phyloP scores from a whole-genome alignment of 139 green algal genomes.

The Chlorella ohadii region DNA sequence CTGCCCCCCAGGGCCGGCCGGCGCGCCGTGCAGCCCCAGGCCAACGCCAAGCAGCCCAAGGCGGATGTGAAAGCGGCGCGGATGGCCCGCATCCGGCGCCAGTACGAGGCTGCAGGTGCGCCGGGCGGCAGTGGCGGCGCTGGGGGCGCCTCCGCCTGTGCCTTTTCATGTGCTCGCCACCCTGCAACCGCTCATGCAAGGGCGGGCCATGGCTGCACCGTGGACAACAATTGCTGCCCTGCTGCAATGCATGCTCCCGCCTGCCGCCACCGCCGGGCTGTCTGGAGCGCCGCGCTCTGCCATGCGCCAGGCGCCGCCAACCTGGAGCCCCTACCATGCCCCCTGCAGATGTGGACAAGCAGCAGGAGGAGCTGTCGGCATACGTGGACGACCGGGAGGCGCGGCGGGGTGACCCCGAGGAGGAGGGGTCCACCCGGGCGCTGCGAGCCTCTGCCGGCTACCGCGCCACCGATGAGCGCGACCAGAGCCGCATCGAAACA shows the following conservation, averaged over 20 bases:
- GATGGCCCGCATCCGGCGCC: slow-evolving; percentile 20
- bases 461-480: background rate
- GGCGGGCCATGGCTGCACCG: no score
- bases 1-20: no score
- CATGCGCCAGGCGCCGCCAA: no score
- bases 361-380: slow-evolving; percentile 6
- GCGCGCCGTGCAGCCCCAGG: background rate
- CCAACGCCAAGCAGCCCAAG: background rate
- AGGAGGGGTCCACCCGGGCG: background rate
- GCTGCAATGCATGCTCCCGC: no score
- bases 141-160: background rate
- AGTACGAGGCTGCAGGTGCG: slow-evolving; percentile 22
- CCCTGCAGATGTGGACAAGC: background rate
- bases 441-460: slow-evolving; percentile 4
- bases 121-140: background rate
- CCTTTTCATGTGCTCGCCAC: no score
- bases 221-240: no score
- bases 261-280: background rate
- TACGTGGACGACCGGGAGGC: background rate
- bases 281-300: no score
- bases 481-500: background rate
- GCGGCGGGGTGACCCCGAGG: background rate
- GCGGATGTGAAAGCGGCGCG: background rate
- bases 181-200: background rate
- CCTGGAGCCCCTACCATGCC: no score